These are phyloP conservation scores for Ciborinia camelliae DNA, from an alignment of 2,329 filamentous ascomycete genomes.

Conservation along the genomic window DNA sequence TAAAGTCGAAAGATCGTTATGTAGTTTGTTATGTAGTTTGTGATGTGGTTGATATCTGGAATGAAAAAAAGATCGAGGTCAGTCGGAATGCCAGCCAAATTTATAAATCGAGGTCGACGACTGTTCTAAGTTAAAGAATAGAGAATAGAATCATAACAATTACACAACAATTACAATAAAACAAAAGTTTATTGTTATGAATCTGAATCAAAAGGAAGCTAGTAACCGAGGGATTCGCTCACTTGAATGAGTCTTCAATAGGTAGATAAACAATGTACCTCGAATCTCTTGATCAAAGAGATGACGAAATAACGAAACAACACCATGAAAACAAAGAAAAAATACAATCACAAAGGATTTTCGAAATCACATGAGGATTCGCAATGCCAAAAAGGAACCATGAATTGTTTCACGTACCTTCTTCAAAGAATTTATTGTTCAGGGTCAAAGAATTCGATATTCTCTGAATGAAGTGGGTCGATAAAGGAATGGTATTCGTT, in stretches of 20 bases:
- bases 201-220: neutral
- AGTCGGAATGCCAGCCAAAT: neutral
- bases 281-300: neutral
- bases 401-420: slow-evolving; percentile 7
- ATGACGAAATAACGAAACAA: neutral
- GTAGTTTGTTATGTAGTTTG: too few species aligned
- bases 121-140: neutral
- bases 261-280: too few species aligned
- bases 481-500: slow-evolving; percentile 7
- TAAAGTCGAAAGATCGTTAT: neutral
- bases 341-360: neutral
- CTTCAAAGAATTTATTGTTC: neutral
- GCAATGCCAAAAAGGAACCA: neutral
- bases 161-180: neutral
- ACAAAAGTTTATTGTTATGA: slow-evolving; percentile 1
- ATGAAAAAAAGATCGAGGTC: slow-evolving; percentile 3
- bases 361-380: neutral
- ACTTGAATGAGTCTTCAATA: neutral
- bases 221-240: neutral
- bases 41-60: slow-evolving; percentile 8
- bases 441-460: slow-evolving; percentile 1
- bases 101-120: slow-evolving; percentile 13
- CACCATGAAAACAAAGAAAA: neutral
- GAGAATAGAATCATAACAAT: neutral
- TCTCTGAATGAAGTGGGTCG: neutral